Evolutionary conservation across 257 asterid species (phyloP), one percentile per base, ranked within the genome.

Genomic region (Ligustrum vulgare): DNA sequence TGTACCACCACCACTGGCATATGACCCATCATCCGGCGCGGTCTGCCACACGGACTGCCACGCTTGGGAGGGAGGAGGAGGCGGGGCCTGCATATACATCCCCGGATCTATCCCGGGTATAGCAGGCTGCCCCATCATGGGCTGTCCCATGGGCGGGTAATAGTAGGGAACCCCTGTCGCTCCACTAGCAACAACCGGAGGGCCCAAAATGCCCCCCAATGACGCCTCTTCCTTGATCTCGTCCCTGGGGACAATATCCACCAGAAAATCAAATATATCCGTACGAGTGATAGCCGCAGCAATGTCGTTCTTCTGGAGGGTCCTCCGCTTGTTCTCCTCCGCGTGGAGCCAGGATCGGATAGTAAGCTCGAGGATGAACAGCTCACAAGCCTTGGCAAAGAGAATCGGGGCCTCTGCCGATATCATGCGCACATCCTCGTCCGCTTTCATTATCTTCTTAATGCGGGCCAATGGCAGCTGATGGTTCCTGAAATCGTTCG

Each of bases 401-500:
- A 83, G 72, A 8, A 83, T 79, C 12, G 87, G 87, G 20, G 87
- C 87, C 77, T 83, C 82, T 15, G 84, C 84, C 22, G 87, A 83
- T 34, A 83, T 80, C 87, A 83, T 83, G 35, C 84, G 79, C 60
- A 83, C 87, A 75, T 83, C 87, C 75, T 83, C 87, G 58, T 83
- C 87, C 18, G 87, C 87, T 49, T 83, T 83, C 87, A 83, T 83
- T 64, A 83, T 83, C 72, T 83, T 83, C 79, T 80, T 83, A 43
- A 83, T 83, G 35, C 85, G 74, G 35, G 85, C 85, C 70, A 81
- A 35, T 15, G 85, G 85, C 13, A 81, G 85, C 70, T 78, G 79
- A 7, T 81, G 85, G 77, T 77, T 81, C 54, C 69, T 81, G 77
- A 81, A 81, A 71, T 81, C 82, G 77, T 73, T 74, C 47, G 56